Evolutionary conservation across 805 yeast genomes (phyloP), one percentile per base, ranked within the genome.

Genomic region (Grigorovia humatica): DNA sequence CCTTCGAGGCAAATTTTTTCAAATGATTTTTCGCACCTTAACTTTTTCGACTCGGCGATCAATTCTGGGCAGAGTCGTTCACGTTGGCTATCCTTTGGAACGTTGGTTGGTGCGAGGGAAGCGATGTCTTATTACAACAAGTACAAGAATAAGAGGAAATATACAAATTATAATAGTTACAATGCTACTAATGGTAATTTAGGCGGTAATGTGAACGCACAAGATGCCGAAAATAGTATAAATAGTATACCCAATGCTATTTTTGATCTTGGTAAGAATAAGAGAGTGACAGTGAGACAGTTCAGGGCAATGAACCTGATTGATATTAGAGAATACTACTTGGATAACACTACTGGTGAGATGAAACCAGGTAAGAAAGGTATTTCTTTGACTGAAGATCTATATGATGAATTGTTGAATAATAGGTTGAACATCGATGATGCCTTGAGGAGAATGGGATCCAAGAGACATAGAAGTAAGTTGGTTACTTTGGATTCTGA

Each of bases 281-380:
- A 88, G 63, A 78, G 81, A 51, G 84, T 87, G 35, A 79, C 87
- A 0, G 88, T 91, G 17, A 75, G 88, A 52, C 78, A 77, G 57
- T 90, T 80, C 72, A 82, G 85, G 51, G 81, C 82, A 49, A 70
- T 72, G 51, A 78, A 77, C 38, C 70, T 89, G 57, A 80, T 91
- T 13, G 96, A 90, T 60, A 85, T 90, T 50, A 77, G 98, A 53
- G 96, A 90, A 64, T 88, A 74, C 69, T 90, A 88, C 66, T 74
- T 73, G 49, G 79, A 81, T 48, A 70, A 73, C n/a, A 66, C 72
- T 2, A 69, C 72, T 9, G 83, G 83, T 6, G 83, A 81, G 54
- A 73, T 76, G 70, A 75, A 75, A 54, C 98, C 98, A 0, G 95
- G 96, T 0, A 83, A 81, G 62, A 90, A 90, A 68, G 83, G 71